These are phyloP conservation scores for Pseudocercospora ulei DNA, from an alignment of 2,329 filamentous ascomycete genomes.

Conservation along the genomic window DNA sequence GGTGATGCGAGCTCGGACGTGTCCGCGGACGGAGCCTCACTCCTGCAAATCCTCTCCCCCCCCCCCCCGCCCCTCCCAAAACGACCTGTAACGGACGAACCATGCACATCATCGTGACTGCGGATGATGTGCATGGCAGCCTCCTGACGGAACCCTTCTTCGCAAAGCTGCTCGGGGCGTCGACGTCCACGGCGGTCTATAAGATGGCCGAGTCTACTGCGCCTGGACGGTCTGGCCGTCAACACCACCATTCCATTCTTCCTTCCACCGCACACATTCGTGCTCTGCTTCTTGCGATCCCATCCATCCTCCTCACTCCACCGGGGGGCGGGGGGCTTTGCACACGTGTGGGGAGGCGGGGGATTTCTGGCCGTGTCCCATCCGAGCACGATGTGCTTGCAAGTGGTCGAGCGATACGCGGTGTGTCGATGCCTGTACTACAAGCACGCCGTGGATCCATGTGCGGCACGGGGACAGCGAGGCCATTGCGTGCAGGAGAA, in stretches of 20 bases:
- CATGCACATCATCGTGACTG: slow-evolving; percentile 8
- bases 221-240: not conserved
- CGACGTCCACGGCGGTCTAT: slow-evolving; percentile 3
- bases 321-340: too few species aligned
- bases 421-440: slow-evolving; percentile 84
- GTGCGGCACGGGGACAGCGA: slow-evolving; percentile 61
- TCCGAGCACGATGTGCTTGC: slow-evolving; percentile 63
- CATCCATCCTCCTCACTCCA: too few species aligned
- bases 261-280: slow-evolving; percentile 4
- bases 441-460: slow-evolving; percentile 75
- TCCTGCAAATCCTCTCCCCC: too few species aligned
- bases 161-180: not conserved
- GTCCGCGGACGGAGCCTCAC: slow-evolving; percentile 7
- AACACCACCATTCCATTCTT: not conserved
- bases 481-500: slow-evolving; percentile 64
- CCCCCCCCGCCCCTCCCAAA: too few species aligned
- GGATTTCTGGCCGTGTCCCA: too few species aligned
- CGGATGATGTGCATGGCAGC: slow-evolving; percentile 11
- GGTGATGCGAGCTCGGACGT: slow-evolving; percentile 9
- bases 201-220: slow-evolving; percentile 5
- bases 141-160: slow-evolving; percentile 7
- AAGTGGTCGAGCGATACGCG: slow-evolving; percentile 74
- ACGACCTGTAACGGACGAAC: slow-evolving; percentile 4
- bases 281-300: not conserved
- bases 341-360: too few species aligned